These are phyloP conservation scores for Silene latifolia DNA, from an alignment of 148 eudicot species.

Conservation along the genomic window DNA sequence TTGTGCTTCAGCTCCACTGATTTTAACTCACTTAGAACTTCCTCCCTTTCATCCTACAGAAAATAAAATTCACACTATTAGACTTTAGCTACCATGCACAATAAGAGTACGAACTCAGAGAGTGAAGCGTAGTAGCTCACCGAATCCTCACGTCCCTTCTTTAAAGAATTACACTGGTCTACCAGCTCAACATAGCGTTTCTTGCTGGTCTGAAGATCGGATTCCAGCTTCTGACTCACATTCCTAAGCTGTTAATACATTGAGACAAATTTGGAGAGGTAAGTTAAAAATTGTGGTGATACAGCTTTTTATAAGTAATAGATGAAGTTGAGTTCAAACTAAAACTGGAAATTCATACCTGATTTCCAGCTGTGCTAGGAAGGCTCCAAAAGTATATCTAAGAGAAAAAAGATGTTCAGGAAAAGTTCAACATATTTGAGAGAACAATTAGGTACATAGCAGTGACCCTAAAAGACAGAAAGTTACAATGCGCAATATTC, in stretches of 20 bases:
- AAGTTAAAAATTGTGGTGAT: background rate
- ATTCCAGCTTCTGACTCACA: conserved; percentile 62
- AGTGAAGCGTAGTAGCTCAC: conserved; percentile 41
- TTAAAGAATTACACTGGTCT: conserved; percentile 61
- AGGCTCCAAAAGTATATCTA: conserved; percentile 98
- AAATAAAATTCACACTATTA: conserved; percentile 19
- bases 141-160: conserved; percentile 89
- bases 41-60: conserved; percentile 83
- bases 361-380: conserved; percentile 99
- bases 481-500: background rate
- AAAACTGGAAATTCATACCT: conserved; percentile 41
- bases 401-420: conserved; percentile 17
- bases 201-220: conserved; percentile 67
- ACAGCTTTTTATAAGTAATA: background rate
- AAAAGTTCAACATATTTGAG: background rate
- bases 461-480: background rate
- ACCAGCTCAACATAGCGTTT: conserved; percentile 61
- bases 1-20: conserved; percentile 68
- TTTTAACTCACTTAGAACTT: conserved; percentile 67
- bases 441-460: background rate
- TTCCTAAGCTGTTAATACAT: conserved; percentile 59
- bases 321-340: background rate
- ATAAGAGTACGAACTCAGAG: background rate
- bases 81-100: conserved; percentile 3
- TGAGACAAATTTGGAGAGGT: conserved; percentile 11